A percentile compares a stretch with the other conserved stretches of the same genome.
Conservation (phyloP, 352 stramenopile genomes). For the Phytophthora foliorum region DNA sequence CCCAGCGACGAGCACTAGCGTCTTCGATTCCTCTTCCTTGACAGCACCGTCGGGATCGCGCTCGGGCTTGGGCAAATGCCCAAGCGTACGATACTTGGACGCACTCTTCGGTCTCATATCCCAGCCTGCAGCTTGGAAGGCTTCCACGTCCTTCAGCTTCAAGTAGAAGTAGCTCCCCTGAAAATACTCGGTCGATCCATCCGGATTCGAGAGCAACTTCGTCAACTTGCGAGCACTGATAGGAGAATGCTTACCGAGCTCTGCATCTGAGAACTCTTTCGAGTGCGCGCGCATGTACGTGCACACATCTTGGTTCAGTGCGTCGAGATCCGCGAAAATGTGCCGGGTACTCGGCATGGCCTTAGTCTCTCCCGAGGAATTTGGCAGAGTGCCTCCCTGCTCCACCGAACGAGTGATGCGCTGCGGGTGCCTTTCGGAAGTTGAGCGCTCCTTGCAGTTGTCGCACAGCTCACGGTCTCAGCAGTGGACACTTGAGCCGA, state of each 20-base stretch:
- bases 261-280: conserved; percentile 24
- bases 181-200: conserved; percentile 13
- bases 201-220: conserved; percentile 11
- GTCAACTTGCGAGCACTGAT: conserved; percentile 29
- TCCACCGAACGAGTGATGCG: conserved; percentile 13
- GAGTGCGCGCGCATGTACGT: conserved; percentile 21
- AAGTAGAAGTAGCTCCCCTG: conserved; percentile 27
- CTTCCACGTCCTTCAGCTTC: conserved; percentile 26
- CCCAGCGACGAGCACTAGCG: conserved; percentile 29
- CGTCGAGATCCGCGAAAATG: conserved; percentile 38
- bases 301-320: conserved; percentile 27
- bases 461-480: background rate
- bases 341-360: conserved; percentile 19
- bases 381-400: conserved; percentile 11
- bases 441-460: background rate
- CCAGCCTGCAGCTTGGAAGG: conserved; percentile 29
- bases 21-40: conserved; percentile 4
- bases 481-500: conserved; percentile 10
- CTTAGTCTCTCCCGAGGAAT: conserved; percentile 28
- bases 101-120: conserved; percentile 32
- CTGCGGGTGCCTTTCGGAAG: background rate
- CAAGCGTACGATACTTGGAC: conserved; percentile 29
- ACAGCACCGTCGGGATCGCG: background rate
- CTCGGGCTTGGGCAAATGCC: conserved; percentile 31
- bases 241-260: conserved; percentile 21